Conservation (phyloP, 805 yeast genomes). For the Ogataea zsoltii region DNA sequence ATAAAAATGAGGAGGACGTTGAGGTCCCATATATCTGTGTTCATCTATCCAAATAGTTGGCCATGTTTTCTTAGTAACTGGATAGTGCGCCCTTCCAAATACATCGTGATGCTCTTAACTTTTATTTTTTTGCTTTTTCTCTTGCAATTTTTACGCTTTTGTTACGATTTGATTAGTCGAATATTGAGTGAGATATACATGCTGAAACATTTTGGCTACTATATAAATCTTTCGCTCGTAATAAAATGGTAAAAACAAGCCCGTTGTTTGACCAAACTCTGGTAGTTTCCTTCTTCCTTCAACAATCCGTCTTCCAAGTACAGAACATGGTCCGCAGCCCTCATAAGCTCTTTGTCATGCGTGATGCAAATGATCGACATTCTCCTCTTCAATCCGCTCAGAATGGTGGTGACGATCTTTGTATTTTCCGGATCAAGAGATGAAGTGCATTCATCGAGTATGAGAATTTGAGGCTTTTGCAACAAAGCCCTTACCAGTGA, state of each 20-base stretch:
- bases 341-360: conserved; percentile 71
- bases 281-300: conserved; percentile 43
- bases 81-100: not conserved
- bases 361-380: conserved; percentile 64
- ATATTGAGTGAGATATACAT: too few relatives aligned
- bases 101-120: not conserved
- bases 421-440: conserved; percentile 74
- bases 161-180: not conserved
- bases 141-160: not conserved
- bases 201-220: too few relatives aligned
- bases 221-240: not conserved
- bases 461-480: conserved; percentile 60
- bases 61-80: not conserved
- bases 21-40: conserved; percentile 88
- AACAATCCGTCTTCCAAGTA: conserved; percentile 50
- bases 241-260: conserved; percentile 1
- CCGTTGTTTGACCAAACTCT: not conserved
- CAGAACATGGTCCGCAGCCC: conserved; percentile 51
- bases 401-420: conserved; percentile 46
- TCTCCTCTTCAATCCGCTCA: conserved; percentile 36
- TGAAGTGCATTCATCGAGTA: conserved; percentile 90
- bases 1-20: conserved; percentile 89
- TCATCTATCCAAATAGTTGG: conserved; percentile 35
- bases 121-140: not conserved
- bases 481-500: conserved; percentile 82